phyloP scores from a whole-genome alignment of 345 rosid species.

The Hibiscus syriacus region DNA sequence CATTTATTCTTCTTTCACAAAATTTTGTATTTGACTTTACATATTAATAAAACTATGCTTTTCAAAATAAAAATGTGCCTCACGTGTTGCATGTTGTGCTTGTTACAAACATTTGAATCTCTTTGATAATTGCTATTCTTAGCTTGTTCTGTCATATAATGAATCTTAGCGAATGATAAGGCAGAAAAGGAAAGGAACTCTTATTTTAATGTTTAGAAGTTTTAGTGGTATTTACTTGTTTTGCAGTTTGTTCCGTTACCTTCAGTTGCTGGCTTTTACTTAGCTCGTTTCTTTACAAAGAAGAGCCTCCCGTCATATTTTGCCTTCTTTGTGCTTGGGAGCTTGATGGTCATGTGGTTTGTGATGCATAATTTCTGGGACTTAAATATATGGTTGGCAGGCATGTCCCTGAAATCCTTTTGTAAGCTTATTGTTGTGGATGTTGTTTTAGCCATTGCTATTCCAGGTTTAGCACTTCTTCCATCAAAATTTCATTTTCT shows the following conservation, averaged over 20 bases:
- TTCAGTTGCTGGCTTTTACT: slow-evolving; percentile 80
- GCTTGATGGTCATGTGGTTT: slow-evolving; percentile 91
- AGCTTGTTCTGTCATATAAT: not conserved
- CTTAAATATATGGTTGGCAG: slow-evolving; percentile 95
- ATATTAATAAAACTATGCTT: not conserved
- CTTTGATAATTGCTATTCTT: not conserved
- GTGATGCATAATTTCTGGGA: slow-evolving; percentile 96
- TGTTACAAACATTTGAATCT: not conserved
- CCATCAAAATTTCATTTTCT: slow-evolving; percentile 70
- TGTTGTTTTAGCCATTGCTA: slow-evolving; percentile 72
- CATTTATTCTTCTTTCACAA: too few species aligned
- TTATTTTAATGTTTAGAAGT: not conserved
- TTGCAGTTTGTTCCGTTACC: slow-evolving; percentile 90
- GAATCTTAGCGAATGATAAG: not conserved
- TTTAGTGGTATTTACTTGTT: slow-evolving; percentile 6
- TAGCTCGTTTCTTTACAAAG: slow-evolving; percentile 89
- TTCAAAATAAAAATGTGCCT: not conserved
- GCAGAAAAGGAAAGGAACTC: not conserved
- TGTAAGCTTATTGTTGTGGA: slow-evolving; percentile 82
- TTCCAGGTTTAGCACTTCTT: slow-evolving; percentile 94
- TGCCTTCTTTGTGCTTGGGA: slow-evolving; percentile 85
- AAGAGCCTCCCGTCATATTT: slow-evolving; percentile 86
- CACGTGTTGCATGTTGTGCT: not conserved
- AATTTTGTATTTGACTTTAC: not conserved
- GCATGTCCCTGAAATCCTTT: slow-evolving; percentile 89